A percentile compares a stretch with the other conserved stretches of the same genome.
Conservation (phyloP, 169 alveolate genomes). For the Pseudocohnilembus persalinus region DNA sequence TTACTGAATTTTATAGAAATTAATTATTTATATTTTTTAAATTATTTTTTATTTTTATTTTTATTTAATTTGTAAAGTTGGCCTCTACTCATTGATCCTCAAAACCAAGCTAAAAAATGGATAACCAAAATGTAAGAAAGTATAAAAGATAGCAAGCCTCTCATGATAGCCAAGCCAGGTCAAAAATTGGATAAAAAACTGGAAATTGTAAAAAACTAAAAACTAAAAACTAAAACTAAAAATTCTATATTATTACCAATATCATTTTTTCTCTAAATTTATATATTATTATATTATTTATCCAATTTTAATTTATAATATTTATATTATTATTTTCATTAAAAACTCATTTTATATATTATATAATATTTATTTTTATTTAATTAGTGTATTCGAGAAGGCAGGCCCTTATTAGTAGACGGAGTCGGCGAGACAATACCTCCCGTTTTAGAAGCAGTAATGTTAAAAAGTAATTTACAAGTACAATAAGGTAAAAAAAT, state of each 20-base stretch:
- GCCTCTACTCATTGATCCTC: constrained; percentile 89
- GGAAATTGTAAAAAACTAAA: constrained; percentile 10
- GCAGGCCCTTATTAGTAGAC: constrained; percentile 60
- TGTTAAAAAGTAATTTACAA: constrained; percentile 60
- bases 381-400: constrained; percentile 26
- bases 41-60: constrained; percentile 37
- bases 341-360: constrained; percentile 42
- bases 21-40: constrained; percentile 20
- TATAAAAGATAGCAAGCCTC: constrained; percentile 33
- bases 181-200: constrained; percentile 26
- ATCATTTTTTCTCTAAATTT: background rate
- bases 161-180: constrained; percentile 24
- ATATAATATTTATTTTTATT: constrained; percentile 24
- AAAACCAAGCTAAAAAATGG: constrained; percentile 84
- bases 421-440: constrained; percentile 74
- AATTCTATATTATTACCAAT: too few species aligned
- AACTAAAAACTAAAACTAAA: constrained; percentile 42
- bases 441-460: constrained; percentile 74
- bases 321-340: constrained; percentile 6
- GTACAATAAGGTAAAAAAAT: constrained; percentile 28
- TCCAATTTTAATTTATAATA: too few species aligned
- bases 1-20: too few species aligned
- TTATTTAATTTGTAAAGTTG: constrained; percentile 59
- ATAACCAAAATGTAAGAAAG: constrained; percentile 66
- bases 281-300: constrained; percentile 19